Percentiles rank a stretch among this genome's conserved stretches.
phyloP scores from a whole-genome alignment of 2,329 filamentous ascomycete species.

The Stachybotrys echinatus region DNA sequence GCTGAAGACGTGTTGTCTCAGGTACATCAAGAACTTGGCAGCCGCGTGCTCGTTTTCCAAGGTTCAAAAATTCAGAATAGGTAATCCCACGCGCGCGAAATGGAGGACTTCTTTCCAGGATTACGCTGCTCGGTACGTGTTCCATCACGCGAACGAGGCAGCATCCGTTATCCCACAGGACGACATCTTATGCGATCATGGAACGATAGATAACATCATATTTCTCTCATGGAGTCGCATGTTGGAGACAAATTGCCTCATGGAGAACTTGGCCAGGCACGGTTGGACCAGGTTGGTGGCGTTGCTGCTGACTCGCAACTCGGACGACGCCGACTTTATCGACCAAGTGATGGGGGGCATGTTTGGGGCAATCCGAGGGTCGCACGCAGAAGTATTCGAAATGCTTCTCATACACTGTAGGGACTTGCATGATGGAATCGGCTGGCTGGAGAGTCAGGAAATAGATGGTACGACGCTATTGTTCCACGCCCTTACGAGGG shows the following conservation, averaged over 20 bases:
- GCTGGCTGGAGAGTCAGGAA: no score
- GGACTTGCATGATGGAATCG: background rate
- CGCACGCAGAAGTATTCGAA: background rate
- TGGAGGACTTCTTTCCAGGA: no score
- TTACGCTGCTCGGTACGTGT: background rate
- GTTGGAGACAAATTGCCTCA: background rate
- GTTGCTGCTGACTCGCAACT: background rate
- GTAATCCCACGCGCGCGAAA: no score
- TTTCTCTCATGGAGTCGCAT: background rate
- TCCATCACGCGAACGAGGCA: background rate
- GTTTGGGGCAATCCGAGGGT: background rate
- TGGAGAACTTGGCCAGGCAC: background rate
- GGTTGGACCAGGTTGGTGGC: background rate
- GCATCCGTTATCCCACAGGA: background rate
- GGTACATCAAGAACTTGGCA: constrained; percentile 20
- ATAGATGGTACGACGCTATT: no score
- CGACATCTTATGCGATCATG: background rate
- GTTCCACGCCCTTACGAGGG: no score
- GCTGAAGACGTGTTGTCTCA: constrained; percentile 37
- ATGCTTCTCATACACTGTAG: background rate
- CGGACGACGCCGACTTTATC: background rate
- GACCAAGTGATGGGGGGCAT: background rate
- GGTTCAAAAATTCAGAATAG: no score
- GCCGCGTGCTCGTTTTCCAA: background rate
- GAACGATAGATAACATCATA: background rate